Evolutionary conservation across 768 basidiomycete species (phyloP).

Genomic region (Trametopsis cervina): DNA sequence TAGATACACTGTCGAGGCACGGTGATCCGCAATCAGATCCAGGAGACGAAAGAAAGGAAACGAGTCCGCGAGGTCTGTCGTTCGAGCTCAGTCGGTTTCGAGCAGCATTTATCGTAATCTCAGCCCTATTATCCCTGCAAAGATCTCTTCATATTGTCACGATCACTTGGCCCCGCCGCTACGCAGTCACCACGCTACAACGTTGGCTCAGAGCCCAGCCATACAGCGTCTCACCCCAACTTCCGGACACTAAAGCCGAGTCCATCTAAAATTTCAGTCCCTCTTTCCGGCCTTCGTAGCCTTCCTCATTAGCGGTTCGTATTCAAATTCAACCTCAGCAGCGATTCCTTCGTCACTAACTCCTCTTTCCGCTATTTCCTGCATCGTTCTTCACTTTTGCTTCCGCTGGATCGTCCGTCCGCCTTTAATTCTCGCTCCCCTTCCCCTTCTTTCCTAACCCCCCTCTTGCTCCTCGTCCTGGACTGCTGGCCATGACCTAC

Average conservation of each 20-base stretch:
- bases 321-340: neutral
- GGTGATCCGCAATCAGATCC: neutral
- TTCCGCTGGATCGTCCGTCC: conserved; percentile 2
- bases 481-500: conserved; percentile 13
- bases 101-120: neutral
- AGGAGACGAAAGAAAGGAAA: neutral
- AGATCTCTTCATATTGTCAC: neutral
- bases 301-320: neutral
- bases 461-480: neutral
- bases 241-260: neutral
- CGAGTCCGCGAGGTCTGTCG: neutral
- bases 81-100: neutral
- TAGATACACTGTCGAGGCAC: too few relatives aligned
- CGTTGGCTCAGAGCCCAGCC: neutral
- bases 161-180: neutral
- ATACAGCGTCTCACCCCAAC: too few relatives aligned
- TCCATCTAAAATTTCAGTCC: conserved; percentile 2
- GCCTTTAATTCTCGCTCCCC: conserved; percentile 1
- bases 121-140: neutral
- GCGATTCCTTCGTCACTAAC: conserved; percentile 14
- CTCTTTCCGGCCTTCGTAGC: neutral
- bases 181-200: neutral
- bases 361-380: conserved; percentile 4
- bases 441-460: conserved; percentile 1
- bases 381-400: conserved; percentile 3